These are phyloP conservation scores for Oidium heveae DNA, from an alignment of 2,329 filamentous ascomycete species.

Conservation along the genomic window DNA sequence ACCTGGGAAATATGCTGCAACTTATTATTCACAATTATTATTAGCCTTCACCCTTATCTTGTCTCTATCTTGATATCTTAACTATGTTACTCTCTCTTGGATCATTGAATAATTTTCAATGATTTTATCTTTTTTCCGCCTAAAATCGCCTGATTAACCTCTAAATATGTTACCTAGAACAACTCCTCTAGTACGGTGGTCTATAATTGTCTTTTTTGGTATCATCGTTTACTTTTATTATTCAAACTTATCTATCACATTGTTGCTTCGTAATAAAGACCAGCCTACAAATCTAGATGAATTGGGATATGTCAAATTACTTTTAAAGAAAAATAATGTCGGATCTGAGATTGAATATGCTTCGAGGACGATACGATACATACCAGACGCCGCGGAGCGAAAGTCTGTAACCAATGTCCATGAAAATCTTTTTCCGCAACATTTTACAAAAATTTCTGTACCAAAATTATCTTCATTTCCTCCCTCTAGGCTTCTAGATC, in stretches of 20 bases:
- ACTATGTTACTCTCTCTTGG: background rate
- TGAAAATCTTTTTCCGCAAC: constrained; percentile 8
- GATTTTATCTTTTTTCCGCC: background rate
- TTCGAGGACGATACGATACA: constrained; percentile 10
- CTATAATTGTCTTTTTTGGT: background rate
- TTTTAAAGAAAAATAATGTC: constrained; percentile 9
- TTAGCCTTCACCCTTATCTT: no score
- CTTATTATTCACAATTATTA: no score
- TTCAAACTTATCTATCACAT: background rate
- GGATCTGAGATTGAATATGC: constrained; percentile 11
- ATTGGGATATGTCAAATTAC: constrained; percentile 6
- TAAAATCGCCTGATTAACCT: background rate
- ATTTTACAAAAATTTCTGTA: constrained; percentile 8
- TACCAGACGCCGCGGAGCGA: constrained; percentile 9
- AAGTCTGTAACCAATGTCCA: constrained; percentile 8
- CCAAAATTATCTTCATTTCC: constrained; percentile 4
- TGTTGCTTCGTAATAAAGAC: background rate
- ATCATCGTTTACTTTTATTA: constrained; percentile 1
- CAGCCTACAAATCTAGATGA: constrained; percentile 3
- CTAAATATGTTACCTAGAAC: constrained; percentile 1
- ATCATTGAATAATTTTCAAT: background rate
- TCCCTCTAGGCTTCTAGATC: constrained; percentile 6
- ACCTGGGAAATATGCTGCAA: no score
- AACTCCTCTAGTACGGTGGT: constrained; percentile 1
- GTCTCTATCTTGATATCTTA: no score